A percentile compares a stretch with the other conserved stretches of the same genome.
phyloP scores from a whole-genome alignment of 768 basidiomycete genomes.

The Naematelia aurantialba region DNA sequence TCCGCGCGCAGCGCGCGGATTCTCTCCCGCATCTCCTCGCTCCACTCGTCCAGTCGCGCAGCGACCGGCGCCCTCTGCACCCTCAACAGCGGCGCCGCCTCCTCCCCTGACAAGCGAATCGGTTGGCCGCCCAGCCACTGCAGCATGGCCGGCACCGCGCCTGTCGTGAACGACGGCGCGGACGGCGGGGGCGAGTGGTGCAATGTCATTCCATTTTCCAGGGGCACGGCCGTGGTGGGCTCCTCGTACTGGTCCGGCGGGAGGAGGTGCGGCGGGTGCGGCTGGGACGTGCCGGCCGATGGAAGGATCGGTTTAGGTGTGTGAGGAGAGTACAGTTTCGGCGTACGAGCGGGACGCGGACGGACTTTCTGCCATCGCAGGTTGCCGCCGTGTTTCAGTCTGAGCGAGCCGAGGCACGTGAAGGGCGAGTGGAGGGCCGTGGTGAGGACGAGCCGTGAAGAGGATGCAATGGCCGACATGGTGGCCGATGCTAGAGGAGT shows the following conservation, averaged over 20 bases:
- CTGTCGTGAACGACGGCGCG: slow-evolving; percentile 41
- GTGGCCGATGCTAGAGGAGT: no score
- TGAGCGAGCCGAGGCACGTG: not conserved
- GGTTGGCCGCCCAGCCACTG: slow-evolving; percentile 35
- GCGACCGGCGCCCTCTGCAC: slow-evolving; percentile 12
- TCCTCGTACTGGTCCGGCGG: slow-evolving; percentile 4
- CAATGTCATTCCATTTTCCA: slow-evolving; percentile 30
- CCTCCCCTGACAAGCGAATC: slow-evolving; percentile 34
- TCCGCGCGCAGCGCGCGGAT: slow-evolving; percentile 34
- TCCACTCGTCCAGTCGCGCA: slow-evolving; percentile 18
- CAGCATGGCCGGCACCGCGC: slow-evolving; percentile 35
- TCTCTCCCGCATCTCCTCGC: slow-evolving; percentile 23
- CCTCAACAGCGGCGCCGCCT: slow-evolving; percentile 25
- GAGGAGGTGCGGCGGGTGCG: slow-evolving; percentile 3
- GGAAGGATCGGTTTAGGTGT: slow-evolving; percentile 32
- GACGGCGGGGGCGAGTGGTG: slow-evolving; percentile 47
- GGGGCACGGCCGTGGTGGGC: not conserved
- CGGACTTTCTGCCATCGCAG: not conserved
- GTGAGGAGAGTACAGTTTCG: slow-evolving; percentile 33
- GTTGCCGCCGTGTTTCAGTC: not conserved
- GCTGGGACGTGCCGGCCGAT: slow-evolving; percentile 43
- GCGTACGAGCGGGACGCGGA: slow-evolving; percentile 37
- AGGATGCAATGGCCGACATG: not conserved
- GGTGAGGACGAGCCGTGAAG: not conserved
- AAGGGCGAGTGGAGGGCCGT: not conserved